Conservation (phyloP, 2,329 filamentous ascomycete genomes). For the Phialocephala subalpina region DNA sequence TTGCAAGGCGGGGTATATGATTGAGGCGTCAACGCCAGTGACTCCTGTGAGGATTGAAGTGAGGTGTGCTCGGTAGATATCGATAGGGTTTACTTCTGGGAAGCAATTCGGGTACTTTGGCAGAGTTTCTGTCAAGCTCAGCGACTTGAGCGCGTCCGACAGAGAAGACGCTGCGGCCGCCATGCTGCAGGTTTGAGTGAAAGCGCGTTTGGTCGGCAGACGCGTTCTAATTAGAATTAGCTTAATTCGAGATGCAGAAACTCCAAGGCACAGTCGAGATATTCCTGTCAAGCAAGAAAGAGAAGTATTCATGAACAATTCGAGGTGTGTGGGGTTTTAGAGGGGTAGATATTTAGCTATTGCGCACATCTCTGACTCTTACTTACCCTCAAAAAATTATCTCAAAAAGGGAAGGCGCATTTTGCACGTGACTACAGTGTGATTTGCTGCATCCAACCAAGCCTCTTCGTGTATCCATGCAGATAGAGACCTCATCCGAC, state of each 20-base stretch:
- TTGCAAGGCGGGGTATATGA: conserved; percentile 78
- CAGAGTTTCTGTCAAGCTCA: conserved; percentile 38
- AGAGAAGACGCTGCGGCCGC: conserved; percentile 34
- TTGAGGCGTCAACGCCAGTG: conserved; percentile 72
- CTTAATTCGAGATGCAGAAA: conserved; percentile 18
- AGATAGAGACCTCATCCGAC: neutral
- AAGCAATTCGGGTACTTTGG: conserved; percentile 62
- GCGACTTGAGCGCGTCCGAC: conserved; percentile 40
- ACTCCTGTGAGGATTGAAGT: conserved; percentile 72
- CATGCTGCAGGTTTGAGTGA: conserved; percentile 35
- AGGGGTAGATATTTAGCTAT: conserved; percentile 2
- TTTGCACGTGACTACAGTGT: conserved; percentile 18
- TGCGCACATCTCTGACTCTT: conserved; percentile 23
- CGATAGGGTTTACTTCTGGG: conserved; percentile 77
- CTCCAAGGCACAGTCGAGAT: conserved; percentile 24
- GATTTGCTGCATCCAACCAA: neutral
- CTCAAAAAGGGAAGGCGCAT: neutral
- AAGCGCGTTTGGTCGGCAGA: conserved; percentile 26
- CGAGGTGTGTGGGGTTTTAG: conserved; percentile 20
- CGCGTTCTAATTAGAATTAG: conserved; percentile 21
- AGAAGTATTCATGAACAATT: conserved; percentile 37
- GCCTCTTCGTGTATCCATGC: neutral
- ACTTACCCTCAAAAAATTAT: neutral
- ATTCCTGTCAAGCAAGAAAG: conserved; percentile 32
- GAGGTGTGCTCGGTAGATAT: conserved; percentile 82